phyloP scores from a whole-genome alignment of 2,329 filamentous ascomycete species.

The Colletotrichum scovillei region DNA sequence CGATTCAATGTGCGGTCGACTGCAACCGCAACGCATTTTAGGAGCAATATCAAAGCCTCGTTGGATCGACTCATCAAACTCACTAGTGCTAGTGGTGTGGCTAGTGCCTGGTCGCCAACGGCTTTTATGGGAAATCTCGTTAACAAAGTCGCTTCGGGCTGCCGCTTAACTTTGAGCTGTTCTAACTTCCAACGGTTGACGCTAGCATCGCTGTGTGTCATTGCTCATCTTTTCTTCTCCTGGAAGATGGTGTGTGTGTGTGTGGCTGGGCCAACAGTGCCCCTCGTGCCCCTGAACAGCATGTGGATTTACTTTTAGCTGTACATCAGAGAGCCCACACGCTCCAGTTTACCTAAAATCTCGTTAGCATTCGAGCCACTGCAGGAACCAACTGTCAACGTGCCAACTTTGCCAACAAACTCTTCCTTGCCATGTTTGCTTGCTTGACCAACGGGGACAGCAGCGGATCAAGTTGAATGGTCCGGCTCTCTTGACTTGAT shows the following conservation, averaged over 20 bases:
- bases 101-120: not conserved
- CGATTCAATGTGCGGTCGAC: not conserved
- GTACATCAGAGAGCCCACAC: not conserved
- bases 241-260: not conserved
- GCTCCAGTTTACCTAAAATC: not conserved
- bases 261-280: no score
- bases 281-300: no score
- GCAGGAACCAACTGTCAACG: not conserved
- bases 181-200: not conserved
- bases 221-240: not conserved
- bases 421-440: not conserved
- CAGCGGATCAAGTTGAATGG: not conserved
- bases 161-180: not conserved
- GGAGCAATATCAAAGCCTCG: not conserved
- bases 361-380: not conserved
- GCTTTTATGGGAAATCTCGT: not conserved
- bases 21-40: not conserved
- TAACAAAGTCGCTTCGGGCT: not conserved
- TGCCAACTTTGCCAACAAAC: not conserved
- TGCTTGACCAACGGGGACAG: not conserved
- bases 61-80: not conserved
- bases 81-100: not conserved
- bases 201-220: not conserved
- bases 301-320: not conserved
- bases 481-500: not conserved